Percentiles rank a stretch among this genome's conserved stretches.
These are phyloP conservation scores for Saccharomycopsis javanensis DNA, from an alignment of 805 yeast genomes.

Conservation along the genomic window DNA sequence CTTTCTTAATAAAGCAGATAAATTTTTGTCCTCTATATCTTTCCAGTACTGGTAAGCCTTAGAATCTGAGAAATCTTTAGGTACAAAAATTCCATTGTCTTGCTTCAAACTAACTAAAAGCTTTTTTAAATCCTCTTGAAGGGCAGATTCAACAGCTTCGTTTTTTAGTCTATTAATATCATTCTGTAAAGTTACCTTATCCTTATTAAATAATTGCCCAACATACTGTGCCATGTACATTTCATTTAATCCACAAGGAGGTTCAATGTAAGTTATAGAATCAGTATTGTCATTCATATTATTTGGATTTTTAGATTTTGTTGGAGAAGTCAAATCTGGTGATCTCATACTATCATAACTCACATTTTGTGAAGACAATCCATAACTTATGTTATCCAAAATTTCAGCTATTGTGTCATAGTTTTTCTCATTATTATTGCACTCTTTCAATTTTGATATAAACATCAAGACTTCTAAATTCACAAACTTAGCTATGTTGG, in stretches of 20 bases:
- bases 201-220: slow-evolving; percentile 39
- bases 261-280: slow-evolving; percentile 28
- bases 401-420: slow-evolving; percentile 1
- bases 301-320: slow-evolving; percentile 27
- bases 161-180: slow-evolving; percentile 39
- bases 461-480: background rate
- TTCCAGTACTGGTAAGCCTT: slow-evolving; percentile 35
- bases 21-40: slow-evolving; percentile 27
- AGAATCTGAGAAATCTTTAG: slow-evolving; percentile 29
- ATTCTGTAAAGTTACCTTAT: slow-evolving; percentile 40
- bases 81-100: slow-evolving; percentile 25
- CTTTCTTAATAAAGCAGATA: slow-evolving; percentile 25
- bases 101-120: slow-evolving; percentile 21
- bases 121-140: slow-evolving; percentile 27
- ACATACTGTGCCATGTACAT: slow-evolving; percentile 44
- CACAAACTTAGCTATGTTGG: background rate
- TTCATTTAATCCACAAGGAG: slow-evolving; percentile 45
- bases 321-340: background rate
- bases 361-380: background rate
- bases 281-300: slow-evolving; percentile 22
- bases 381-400: background rate
- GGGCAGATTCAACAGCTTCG: slow-evolving; percentile 28
- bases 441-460: background rate
- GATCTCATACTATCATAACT: background rate
- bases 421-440: background rate